phyloP scores from a whole-genome alignment of 2,329 filamentous ascomycete genomes.

The Bipolaris zeicola region DNA sequence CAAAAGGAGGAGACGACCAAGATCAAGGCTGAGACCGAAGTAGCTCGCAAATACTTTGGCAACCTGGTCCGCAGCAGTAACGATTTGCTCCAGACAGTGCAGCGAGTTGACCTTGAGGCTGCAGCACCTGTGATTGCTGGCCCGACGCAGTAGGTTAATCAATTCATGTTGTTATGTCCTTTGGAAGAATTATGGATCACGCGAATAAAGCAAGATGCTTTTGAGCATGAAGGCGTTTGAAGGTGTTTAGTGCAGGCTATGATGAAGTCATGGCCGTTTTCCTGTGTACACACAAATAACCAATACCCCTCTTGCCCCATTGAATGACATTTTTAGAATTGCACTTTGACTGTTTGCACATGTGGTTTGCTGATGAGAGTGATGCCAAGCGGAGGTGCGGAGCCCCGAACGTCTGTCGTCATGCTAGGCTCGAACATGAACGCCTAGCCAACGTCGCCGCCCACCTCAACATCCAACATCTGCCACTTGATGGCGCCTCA shows the following conservation, averaged over 20 bases:
- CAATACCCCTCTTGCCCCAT: conserved; percentile 43
- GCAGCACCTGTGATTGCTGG: conserved; percentile 52
- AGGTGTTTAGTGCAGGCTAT: conserved; percentile 20
- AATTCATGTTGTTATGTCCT: conserved; percentile 6
- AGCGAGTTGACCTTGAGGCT: conserved; percentile 59
- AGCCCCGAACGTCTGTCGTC: conserved; percentile 5
- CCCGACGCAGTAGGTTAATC: conserved; percentile 23
- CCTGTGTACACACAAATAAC: conserved; percentile 37
- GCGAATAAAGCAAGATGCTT: conserved; percentile 14
- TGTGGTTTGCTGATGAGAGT: background rate
- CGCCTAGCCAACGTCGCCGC: conserved; percentile 3
- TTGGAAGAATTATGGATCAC: conserved; percentile 12
- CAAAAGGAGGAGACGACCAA: conserved; percentile 84
- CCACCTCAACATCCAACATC: background rate
- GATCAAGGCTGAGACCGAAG: conserved; percentile 80
- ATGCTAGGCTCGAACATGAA: background rate
- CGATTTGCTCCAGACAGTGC: conserved; percentile 56
- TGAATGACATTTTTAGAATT: conserved; percentile 3
- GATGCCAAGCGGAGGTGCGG: conserved; percentile 16
- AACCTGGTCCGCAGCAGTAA: conserved; percentile 73
- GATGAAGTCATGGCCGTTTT: conserved; percentile 23
- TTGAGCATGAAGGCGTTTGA: conserved; percentile 24
- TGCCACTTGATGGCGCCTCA: conserved; percentile 37
- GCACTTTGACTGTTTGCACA: background rate
- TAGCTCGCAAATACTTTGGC: conserved; percentile 86